Evolutionary conservation across 192 early-diverging fungal species (phyloP), one percentile per base, ranked within the genome.

Genomic region (Pecoramyces ruminantium): DNA sequence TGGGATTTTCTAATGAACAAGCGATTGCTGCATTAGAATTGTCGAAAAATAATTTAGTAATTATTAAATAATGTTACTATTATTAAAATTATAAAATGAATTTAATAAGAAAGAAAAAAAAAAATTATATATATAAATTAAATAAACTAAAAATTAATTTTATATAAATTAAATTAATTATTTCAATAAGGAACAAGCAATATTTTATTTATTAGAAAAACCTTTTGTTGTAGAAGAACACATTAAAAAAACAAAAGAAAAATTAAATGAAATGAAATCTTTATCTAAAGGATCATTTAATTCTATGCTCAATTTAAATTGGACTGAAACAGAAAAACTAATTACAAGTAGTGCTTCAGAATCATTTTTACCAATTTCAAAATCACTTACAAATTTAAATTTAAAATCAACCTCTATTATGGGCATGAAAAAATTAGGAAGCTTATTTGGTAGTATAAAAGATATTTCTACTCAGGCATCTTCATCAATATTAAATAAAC

Each of bases 151-250:
- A n/a, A n/a, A n/a, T n/a, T n/a, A n/a, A n/a, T n/a, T n/a, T n/a
- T n/a, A n/a, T n/a, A n/a, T n/a, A n/a, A n/a, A n/a, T n/a, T n/a
- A n/a, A n/a, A n/a, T n/a, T n/a, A n/a, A n/a, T n/a, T n/a, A n/a
- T n/a, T n/a, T n/a, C n/a, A n/a, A n/a, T n/a, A n/a, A 90, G 90
- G 89, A 94, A 58, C 86, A 85, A 51, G 89, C 93, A 4, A 84
- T 92, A 51, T 81, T 79, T 51, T 78, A 93, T 2, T 83, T 93
- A 12, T 51, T 93, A 8, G 93, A 94, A 29, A 84, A 92, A 28
- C 88, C 88, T 0, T 84, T 86, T 11, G 85, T 84, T 29, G 84
- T 93, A 80, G 84, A 85, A 58, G 77, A 86, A 83, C 81, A 92
- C 77, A 51, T 87, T 78, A 79, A 18, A 80, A 80, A 77, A 8